Conservation (phyloP, 2,329 filamentous ascomycete genomes). For the Verticillium tricorpus region DNA sequence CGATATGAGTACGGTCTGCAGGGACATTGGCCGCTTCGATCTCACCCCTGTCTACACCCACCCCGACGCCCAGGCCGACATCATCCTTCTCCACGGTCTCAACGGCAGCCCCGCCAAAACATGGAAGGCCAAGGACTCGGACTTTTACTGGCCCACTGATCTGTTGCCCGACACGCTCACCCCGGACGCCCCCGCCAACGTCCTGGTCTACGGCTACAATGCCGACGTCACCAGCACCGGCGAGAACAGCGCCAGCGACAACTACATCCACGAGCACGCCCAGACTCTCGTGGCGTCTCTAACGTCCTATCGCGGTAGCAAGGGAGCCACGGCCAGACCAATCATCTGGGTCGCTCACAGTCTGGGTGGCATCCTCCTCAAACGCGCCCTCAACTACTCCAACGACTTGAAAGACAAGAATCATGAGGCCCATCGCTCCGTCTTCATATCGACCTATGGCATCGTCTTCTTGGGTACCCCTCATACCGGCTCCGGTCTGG, state of each 20-base stretch:
- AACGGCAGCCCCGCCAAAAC: conserved; percentile 58
- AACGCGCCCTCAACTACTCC: conserved; percentile 64
- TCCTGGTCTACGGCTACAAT: conserved; percentile 72
- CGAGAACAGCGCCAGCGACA: conserved; percentile 55
- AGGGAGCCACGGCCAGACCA: conserved; percentile 53
- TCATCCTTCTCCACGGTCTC: conserved; percentile 48
- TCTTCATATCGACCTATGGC: conserved; percentile 71
- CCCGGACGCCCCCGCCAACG: conserved; percentile 48
- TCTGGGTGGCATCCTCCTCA: conserved; percentile 68
- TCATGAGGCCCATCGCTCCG: conserved; percentile 60
- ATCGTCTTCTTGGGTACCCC: conserved; percentile 76
- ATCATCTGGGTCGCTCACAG: conserved; percentile 76
- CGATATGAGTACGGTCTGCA: conserved; percentile 31
- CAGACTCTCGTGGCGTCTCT: conserved; percentile 62
- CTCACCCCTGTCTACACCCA: conserved; percentile 55
- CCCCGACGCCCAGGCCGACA: conserved; percentile 55
- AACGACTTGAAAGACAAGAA: conserved; percentile 55
- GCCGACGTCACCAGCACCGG: conserved; percentile 50
- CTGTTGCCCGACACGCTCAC: conserved; percentile 57
- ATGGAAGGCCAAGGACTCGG: conserved; percentile 48
- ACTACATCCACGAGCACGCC: conserved; percentile 66
- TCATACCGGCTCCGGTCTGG: conserved; percentile 64
- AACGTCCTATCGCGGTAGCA: conserved; percentile 55
- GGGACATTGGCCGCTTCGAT: conserved; percentile 50
- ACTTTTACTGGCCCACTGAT: conserved; percentile 65